Evolutionary conservation across 2,329 filamentous ascomycete genomes (phyloP).

Genomic region (Verticillium isaacii): DNA sequence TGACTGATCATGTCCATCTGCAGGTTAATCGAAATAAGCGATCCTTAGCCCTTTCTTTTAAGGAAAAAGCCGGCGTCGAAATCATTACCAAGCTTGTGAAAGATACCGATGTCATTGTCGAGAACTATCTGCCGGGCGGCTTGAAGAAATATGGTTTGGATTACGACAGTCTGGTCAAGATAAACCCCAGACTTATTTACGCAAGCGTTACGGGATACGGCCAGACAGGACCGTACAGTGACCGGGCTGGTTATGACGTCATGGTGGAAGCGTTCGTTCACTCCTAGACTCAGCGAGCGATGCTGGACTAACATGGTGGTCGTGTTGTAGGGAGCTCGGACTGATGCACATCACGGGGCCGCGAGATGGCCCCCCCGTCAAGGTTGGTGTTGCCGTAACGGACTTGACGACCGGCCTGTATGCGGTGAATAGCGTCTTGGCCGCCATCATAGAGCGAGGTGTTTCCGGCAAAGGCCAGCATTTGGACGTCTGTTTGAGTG

Average conservation of each 20-base stretch:
- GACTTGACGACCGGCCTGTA: slow-evolving; percentile 67
- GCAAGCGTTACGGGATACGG: slow-evolving; percentile 68
- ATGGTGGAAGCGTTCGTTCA: slow-evolving; percentile 57
- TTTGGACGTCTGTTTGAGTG: slow-evolving; percentile 61
- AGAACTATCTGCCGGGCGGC: slow-evolving; percentile 64
- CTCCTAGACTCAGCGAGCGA: background rate
- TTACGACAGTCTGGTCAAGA: slow-evolving; percentile 52
- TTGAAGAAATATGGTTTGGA: slow-evolving; percentile 65
- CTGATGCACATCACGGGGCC: slow-evolving; percentile 69
- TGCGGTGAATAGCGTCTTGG: slow-evolving; percentile 64
- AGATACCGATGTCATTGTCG: slow-evolving; percentile 62
- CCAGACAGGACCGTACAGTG: slow-evolving; percentile 62
- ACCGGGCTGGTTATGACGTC: slow-evolving; percentile 65
- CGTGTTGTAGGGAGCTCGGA: slow-evolving; percentile 47
- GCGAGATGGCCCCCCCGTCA: slow-evolving; percentile 61
- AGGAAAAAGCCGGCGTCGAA: slow-evolving; percentile 54
- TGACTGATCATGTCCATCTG: background rate
- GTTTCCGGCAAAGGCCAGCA: slow-evolving; percentile 58
- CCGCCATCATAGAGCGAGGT: slow-evolving; percentile 53
- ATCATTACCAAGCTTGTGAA: slow-evolving; percentile 60
- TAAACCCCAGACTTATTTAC: slow-evolving; percentile 63
- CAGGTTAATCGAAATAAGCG: slow-evolving; percentile 65
- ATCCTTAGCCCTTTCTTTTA: slow-evolving; percentile 62
- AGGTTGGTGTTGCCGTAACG: slow-evolving; percentile 67
- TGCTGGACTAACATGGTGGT: background rate